These are phyloP conservation scores for Aspergillus kassunensis DNA, from an alignment of 495 filamentous ascomycete genomes.

Conservation along the genomic window DNA sequence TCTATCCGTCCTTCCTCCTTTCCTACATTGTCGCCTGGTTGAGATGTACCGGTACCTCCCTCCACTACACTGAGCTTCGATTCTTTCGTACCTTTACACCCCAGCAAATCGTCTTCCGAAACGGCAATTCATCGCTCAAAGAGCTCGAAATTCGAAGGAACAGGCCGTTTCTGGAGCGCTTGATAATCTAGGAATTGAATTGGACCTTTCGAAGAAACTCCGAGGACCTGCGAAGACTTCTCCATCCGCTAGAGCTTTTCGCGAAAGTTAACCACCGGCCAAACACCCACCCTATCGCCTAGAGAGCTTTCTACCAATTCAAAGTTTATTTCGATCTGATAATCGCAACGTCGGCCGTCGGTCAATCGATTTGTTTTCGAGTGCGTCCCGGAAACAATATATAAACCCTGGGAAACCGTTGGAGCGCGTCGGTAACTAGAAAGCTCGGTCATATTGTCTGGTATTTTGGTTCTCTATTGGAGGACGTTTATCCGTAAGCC, in stretches of 20 bases:
- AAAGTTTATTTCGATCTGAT: background rate
- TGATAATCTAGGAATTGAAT: background rate
- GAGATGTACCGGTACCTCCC: conserved; percentile 7
- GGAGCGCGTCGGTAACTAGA: background rate
- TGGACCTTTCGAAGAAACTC: background rate
- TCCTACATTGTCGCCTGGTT: conserved; percentile 1
- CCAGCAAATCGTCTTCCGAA: background rate
- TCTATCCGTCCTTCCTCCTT: conserved; percentile 1
- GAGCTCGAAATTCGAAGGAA: background rate
- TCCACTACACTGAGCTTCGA: background rate
- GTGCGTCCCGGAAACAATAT: background rate
- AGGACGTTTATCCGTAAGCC: background rate
- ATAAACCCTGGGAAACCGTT: background rate
- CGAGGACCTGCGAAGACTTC: background rate
- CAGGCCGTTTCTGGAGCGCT: background rate
- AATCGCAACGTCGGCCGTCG: background rate
- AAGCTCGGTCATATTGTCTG: background rate
- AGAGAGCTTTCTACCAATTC: background rate
- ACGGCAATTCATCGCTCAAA: background rate
- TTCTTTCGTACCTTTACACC: background rate
- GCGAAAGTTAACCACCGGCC: background rate
- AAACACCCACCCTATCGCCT: background rate
- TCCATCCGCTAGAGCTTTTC: background rate
- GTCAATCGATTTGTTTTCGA: background rate
- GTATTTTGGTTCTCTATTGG: background rate